phyloP scores from a whole-genome alignment of 2,329 filamentous ascomycete species.

The Scedosporium boydii region DNA sequence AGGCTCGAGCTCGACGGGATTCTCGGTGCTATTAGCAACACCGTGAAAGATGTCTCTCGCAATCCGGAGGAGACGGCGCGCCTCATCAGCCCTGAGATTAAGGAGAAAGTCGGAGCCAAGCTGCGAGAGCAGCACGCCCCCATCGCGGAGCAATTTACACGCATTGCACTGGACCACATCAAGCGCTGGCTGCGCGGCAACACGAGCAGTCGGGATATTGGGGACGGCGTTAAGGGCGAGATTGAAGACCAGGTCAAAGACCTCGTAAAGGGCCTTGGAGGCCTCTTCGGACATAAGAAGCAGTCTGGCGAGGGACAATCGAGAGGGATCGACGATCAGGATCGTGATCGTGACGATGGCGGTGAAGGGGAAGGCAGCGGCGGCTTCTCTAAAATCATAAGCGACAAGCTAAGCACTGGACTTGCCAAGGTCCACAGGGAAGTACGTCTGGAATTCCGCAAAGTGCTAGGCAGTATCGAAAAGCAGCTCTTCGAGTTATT shows the following conservation, averaged over 20 bases:
- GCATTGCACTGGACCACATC: slow-evolving; percentile 35
- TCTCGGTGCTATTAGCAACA: slow-evolving; percentile 30
- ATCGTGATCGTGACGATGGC: slow-evolving; percentile 14
- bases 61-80: slow-evolving; percentile 37
- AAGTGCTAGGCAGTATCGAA: slow-evolving; percentile 31
- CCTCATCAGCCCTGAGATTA: slow-evolving; percentile 35
- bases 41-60: slow-evolving; percentile 32
- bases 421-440: slow-evolving; percentile 33
- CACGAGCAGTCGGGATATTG: slow-evolving; percentile 28
- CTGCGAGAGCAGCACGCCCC: slow-evolving; percentile 31
- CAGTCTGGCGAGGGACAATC: slow-evolving; percentile 21
- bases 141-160: slow-evolving; percentile 35
- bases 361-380: slow-evolving; percentile 18
- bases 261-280: slow-evolving; percentile 31
- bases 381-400: slow-evolving; percentile 35
- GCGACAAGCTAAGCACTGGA: slow-evolving; percentile 34
- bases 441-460: slow-evolving; percentile 36
- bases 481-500: slow-evolving; percentile 35
- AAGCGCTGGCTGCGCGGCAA: slow-evolving; percentile 35
- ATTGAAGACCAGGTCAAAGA: slow-evolving; percentile 34
- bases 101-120: slow-evolving; percentile 29
- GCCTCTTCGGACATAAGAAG: slow-evolving; percentile 29
- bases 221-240: slow-evolving; percentile 33
- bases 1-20: slow-evolving; percentile 31
- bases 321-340: slow-evolving; percentile 20